A percentile compares a stretch with the other conserved stretches of the same genome.
phyloP scores from a whole-genome alignment of 345 rosid species.

The Excoecaria agallocha region DNA sequence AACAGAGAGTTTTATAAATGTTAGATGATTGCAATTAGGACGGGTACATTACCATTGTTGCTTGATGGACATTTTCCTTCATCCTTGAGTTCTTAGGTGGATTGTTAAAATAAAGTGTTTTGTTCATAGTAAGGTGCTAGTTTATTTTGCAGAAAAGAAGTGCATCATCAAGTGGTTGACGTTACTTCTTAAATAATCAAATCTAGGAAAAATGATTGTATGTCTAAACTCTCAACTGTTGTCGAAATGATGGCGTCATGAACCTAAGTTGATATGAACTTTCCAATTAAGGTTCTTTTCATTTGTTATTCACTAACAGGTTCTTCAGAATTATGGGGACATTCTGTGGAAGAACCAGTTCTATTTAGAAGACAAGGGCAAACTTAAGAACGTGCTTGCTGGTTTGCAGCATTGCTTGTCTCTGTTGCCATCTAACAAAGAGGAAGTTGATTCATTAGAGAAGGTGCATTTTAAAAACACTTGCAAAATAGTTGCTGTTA shows the following conservation, averaged over 20 bases:
- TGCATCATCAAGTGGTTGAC: not conserved
- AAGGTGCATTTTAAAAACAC: constrained; percentile 38
- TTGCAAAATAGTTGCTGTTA: not conserved
- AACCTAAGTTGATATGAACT: not conserved
- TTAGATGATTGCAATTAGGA: not conserved
- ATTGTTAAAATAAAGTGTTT: not conserved
- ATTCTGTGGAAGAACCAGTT: constrained; percentile 62
- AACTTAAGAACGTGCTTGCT: constrained; percentile 61
- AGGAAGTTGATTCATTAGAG: constrained; percentile 32
- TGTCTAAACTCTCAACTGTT: not conserved
- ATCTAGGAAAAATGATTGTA: not conserved
- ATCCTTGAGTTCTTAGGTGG: not conserved
- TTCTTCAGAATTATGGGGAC: constrained; percentile 75
- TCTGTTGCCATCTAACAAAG: constrained; percentile 48
- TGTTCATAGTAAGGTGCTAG: not conserved
- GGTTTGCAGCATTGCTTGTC: constrained; percentile 76
- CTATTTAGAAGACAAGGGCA: constrained; percentile 64
- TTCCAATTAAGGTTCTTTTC: constrained; percentile 13
- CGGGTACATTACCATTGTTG: not conserved
- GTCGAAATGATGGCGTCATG: not conserved
- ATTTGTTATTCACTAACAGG: constrained; percentile 35
- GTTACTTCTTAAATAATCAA: not conserved
- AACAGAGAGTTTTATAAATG: not conserved
- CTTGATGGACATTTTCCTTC: constrained; percentile 3
- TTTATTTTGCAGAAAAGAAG: not conserved